These are phyloP conservation scores for Globisporangium echinulatum DNA, from an alignment of 352 stramenopile genomes.

Conservation along the genomic window DNA sequence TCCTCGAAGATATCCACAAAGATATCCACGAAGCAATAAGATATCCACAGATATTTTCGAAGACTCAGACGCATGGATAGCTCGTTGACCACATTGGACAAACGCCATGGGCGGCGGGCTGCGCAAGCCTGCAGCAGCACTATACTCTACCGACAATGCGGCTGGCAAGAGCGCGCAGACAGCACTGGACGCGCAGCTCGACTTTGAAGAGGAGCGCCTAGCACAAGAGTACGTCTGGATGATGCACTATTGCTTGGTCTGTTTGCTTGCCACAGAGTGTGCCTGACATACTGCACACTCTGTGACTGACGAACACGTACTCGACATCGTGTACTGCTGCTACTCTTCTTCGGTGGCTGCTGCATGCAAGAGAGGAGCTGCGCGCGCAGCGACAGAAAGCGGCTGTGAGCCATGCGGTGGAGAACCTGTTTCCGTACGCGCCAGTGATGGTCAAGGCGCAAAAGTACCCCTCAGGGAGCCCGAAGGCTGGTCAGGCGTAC, in stretches of 20 bases:
- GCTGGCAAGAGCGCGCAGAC: slow-evolving; percentile 13
- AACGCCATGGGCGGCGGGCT: slow-evolving; percentile 36
- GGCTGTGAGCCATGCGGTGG: slow-evolving; percentile 59
- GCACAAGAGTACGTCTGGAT: slow-evolving; percentile 31
- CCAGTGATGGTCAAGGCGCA: slow-evolving; percentile 70
- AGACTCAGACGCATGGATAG: neutral
- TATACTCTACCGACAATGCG: slow-evolving; percentile 17
- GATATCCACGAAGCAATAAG: neutral
- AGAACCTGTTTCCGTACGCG: slow-evolving; percentile 75
- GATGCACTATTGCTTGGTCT: too few species aligned
- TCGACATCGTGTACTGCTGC: neutral
- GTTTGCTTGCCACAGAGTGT: neutral
- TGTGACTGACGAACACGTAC: too few species aligned
- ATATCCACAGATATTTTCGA: too few species aligned
- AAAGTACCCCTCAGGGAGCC: slow-evolving; percentile 47
- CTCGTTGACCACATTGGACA: neutral
- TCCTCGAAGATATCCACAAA: neutral
- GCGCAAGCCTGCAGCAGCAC: slow-evolving; percentile 22
- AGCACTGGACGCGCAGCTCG: slow-evolving; percentile 35
- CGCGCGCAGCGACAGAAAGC: slow-evolving; percentile 38
- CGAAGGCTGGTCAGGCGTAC: slow-evolving; percentile 58
- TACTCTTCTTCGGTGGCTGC: neutral
- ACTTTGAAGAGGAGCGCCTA: slow-evolving; percentile 51
- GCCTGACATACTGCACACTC: neutral
- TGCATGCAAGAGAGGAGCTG: slow-evolving; percentile 30